phyloP scores from a whole-genome alignment of 352 stramenopile genomes.

The Phytophthora capsici region DNA sequence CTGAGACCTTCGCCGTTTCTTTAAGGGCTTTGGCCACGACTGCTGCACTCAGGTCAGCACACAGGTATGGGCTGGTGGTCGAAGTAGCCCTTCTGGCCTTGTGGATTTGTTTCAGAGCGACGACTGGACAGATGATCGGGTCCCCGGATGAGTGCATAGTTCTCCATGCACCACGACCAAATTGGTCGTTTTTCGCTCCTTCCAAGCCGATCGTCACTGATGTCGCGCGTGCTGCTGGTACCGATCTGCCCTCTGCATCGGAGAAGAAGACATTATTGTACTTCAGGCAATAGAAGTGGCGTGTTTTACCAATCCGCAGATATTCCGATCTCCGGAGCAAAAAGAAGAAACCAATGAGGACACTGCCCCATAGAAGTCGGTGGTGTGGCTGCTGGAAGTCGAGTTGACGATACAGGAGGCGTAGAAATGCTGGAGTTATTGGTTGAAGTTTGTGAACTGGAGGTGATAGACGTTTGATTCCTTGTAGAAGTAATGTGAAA shows the following conservation, averaged over 20 bases:
- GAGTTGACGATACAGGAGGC: slow-evolving; percentile 6
- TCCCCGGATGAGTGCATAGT: slow-evolving; percentile 21
- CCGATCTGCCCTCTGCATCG: neutral
- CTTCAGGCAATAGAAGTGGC: slow-evolving; percentile 26
- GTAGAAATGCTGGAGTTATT: slow-evolving; percentile 28
- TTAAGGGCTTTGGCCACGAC: neutral
- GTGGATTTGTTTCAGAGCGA: neutral
- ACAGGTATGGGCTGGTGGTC: neutral
- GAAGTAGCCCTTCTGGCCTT: neutral
- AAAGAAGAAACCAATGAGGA: slow-evolving; percentile 37
- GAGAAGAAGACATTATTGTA: slow-evolving; percentile 10
- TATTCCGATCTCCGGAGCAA: slow-evolving; percentile 27
- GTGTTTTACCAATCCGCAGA: neutral
- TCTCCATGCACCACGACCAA: slow-evolving; percentile 18
- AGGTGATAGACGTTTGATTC: slow-evolving; percentile 26
- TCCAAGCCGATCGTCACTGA: slow-evolving; percentile 16
- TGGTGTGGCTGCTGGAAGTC: slow-evolving; percentile 6
- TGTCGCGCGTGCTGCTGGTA: neutral
- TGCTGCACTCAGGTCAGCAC: neutral
- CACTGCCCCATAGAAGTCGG: slow-evolving; percentile 30
- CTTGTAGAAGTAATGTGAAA: slow-evolving; percentile 21
- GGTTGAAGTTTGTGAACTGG: slow-evolving; percentile 30
- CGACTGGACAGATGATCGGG: slow-evolving; percentile 17
- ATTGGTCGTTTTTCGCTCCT: slow-evolving; percentile 32
- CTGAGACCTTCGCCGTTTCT: neutral